These are phyloP conservation scores for Ascochyta lentis DNA, from an alignment of 2,329 filamentous ascomycete species.

Conservation along the genomic window DNA sequence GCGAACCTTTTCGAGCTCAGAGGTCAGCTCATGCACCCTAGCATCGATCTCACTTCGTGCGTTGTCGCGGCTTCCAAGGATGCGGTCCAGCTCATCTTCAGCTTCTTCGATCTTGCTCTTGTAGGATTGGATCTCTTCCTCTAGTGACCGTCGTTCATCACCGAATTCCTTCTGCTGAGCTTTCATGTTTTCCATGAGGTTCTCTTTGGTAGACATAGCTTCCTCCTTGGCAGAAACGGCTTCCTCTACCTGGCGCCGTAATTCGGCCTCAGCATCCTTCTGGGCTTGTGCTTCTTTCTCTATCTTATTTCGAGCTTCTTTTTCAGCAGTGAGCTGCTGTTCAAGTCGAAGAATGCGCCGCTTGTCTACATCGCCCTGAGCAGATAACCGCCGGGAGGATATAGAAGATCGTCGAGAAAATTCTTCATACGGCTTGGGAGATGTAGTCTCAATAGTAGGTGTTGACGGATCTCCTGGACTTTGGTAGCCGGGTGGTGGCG, in stretches of 20 bases:
- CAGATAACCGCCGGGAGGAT: slow-evolving; percentile 67
- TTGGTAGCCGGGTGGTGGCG: slow-evolving; percentile 43
- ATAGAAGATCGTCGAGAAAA: slow-evolving; percentile 65
- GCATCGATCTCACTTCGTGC: slow-evolving; percentile 76
- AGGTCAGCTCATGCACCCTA: slow-evolving; percentile 70
- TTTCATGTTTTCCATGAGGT: slow-evolving; percentile 93
- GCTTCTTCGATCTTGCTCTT: slow-evolving; percentile 83
- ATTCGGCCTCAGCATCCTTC: slow-evolving; percentile 62
- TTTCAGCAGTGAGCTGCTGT: slow-evolving; percentile 76
- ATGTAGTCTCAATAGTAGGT: slow-evolving; percentile 44
- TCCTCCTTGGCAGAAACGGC: slow-evolving; percentile 91
- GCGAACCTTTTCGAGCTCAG: slow-evolving; percentile 71
- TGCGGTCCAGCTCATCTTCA: slow-evolving; percentile 89
- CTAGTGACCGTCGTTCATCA: slow-evolving; percentile 81
- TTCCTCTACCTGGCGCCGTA: slow-evolving; percentile 77
- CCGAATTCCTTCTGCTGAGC: slow-evolving; percentile 88
- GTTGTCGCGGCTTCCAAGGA: slow-evolving; percentile 82
- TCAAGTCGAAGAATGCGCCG: slow-evolving; percentile 74
- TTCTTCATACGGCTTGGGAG: slow-evolving; percentile 50
- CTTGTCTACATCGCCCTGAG: slow-evolving; percentile 66
- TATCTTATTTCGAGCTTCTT: slow-evolving; percentile 68
- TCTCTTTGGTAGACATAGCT: slow-evolving; percentile 88
- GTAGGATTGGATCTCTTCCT: slow-evolving; percentile 78
- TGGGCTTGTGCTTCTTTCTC: slow-evolving; percentile 72
- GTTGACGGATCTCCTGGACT: slow-evolving; percentile 47